These are phyloP conservation scores for Aureobasidium melanogenum DNA, from an alignment of 2,329 filamentous ascomycete species.

Conservation along the genomic window DNA sequence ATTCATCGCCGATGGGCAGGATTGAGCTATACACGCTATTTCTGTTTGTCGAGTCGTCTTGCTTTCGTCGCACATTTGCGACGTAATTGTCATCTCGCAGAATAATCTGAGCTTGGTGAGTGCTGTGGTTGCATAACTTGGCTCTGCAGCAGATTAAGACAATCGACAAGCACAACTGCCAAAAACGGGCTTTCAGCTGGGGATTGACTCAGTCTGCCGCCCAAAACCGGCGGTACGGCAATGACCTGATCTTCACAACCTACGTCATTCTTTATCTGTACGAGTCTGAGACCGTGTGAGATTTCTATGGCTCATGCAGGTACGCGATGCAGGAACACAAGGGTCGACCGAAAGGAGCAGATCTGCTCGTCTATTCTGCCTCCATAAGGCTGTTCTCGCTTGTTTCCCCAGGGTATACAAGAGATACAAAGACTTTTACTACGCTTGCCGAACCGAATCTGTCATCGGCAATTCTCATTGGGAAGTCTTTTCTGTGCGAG, in stretches of 20 bases:
- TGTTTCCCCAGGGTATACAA: background rate
- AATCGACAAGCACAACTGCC: slow-evolving; percentile 2
- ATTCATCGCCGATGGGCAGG: background rate
- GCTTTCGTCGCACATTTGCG: background rate
- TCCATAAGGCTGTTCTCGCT: background rate
- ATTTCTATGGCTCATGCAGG: slow-evolving; percentile 7
- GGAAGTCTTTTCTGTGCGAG: background rate
- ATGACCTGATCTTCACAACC: slow-evolving; percentile 1
- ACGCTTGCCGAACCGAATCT: background rate
- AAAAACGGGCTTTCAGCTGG: background rate
- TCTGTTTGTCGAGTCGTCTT: background rate
- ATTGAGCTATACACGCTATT: slow-evolving; percentile 4
- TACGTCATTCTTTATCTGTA: background rate
- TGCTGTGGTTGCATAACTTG: background rate
- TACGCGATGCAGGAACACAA: background rate
- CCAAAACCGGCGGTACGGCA: background rate
- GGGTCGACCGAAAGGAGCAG: background rate
- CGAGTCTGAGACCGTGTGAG: background rate
- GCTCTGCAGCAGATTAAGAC: slow-evolving; percentile 4
- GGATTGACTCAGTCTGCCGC: slow-evolving; percentile 4
- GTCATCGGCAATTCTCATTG: background rate
- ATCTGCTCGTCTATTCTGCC: slow-evolving; percentile 4
- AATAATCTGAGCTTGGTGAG: background rate
- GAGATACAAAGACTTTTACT: background rate
- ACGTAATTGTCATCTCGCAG: background rate